A percentile compares a stretch with the other conserved stretches of the same genome.
These are phyloP conservation scores for Grosmannia serpens DNA, from an alignment of 2,329 filamentous ascomycete genomes.

Conservation along the genomic window DNA sequence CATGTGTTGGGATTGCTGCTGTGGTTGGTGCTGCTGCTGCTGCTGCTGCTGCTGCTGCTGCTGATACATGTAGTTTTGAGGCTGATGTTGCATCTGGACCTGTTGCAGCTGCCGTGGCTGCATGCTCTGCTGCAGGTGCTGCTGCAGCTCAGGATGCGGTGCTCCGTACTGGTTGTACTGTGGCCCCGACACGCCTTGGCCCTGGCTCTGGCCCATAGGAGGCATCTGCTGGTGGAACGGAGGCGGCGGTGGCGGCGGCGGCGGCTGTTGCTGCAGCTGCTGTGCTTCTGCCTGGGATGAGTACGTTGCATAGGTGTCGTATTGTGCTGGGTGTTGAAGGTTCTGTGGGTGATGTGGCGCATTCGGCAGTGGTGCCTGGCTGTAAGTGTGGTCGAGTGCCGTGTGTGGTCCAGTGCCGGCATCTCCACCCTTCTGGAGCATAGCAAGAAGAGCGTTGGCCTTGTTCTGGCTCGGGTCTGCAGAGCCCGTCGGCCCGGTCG, in stretches of 20 bases:
- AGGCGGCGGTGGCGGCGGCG: slow-evolving; percentile 1
- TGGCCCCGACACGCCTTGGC: background rate
- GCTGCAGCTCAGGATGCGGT: background rate
- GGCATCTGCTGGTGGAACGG: slow-evolving; percentile 5
- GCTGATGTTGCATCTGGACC: background rate
- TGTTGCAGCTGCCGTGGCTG: background rate
- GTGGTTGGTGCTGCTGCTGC: background rate
- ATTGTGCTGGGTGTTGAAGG: slow-evolving; percentile 37
- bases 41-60: slow-evolving; percentile 1
- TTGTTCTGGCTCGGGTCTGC: slow-evolving; percentile 24
- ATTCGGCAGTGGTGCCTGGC: slow-evolving; percentile 39
- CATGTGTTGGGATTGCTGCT: background rate
- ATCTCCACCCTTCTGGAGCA: slow-evolving; percentile 28
- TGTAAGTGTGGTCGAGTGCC: slow-evolving; percentile 35
- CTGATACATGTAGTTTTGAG: background rate
- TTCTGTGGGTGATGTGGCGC: slow-evolving; percentile 36
- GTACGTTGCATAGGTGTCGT: slow-evolving; percentile 24
- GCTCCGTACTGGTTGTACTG: background rate
- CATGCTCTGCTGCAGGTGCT: background rate
- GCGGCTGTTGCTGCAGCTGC: slow-evolving; percentile 6
- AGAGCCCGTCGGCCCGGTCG: background rate
- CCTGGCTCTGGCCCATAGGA: background rate
- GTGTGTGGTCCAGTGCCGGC: slow-evolving; percentile 25
- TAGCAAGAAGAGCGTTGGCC: slow-evolving; percentile 40
- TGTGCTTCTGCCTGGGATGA: slow-evolving; percentile 1